Evolutionary conservation across 768 basidiomycete species (phyloP), one percentile per base, ranked within the genome.

Genomic region (Russula ochroleuca): DNA sequence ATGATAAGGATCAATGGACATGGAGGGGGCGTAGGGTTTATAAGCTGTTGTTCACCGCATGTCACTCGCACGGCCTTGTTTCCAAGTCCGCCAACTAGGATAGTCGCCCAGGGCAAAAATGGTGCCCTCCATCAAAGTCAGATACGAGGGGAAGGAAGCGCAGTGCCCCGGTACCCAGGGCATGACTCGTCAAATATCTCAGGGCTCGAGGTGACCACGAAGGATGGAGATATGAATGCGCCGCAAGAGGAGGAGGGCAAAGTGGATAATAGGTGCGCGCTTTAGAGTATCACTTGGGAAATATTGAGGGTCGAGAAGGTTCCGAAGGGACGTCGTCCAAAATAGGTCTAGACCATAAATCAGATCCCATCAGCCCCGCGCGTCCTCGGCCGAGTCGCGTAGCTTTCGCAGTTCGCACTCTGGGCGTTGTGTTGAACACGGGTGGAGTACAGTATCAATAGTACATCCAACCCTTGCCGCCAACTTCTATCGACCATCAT

Each of bases 81-180:
- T 63, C 50, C 62, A 63, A 63, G 62, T 63, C 62, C 57, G 57
- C 62, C 35, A 52, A n/a, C 15, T 47, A 21, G 23, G 56, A 52
- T 63, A 63, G 49, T 63, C 23, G 60, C 52, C 56, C 49, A 28
- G 28, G 3, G 10, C 38, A 2, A 21, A 21, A 47, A 47, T 4
- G 11, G 45, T 47, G 21, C n/a, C 10, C 10, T 21, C n/a, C 9
- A n/a, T 21, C n/a, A 19, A 45, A 10, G 10, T 19, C n/a, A 13
- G 45, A 47, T 35, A 23, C 10, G 11, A 47, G 45, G 9, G 31
- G 31, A 31, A 43, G 35, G 31, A 14, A 19, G 49, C 49, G 33
- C 49, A 8, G 33, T 25, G 15, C 1, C 25, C 47, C 19, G 9
- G 49, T 31, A 25, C 23, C 19, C 15, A 47, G 13, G 33, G 37